Percentiles rank a stretch among this genome's conserved stretches.
These are phyloP conservation scores for Paramarasmius palmivorus DNA, from an alignment of 1,284 basidiomycete species.

Conservation along the genomic window DNA sequence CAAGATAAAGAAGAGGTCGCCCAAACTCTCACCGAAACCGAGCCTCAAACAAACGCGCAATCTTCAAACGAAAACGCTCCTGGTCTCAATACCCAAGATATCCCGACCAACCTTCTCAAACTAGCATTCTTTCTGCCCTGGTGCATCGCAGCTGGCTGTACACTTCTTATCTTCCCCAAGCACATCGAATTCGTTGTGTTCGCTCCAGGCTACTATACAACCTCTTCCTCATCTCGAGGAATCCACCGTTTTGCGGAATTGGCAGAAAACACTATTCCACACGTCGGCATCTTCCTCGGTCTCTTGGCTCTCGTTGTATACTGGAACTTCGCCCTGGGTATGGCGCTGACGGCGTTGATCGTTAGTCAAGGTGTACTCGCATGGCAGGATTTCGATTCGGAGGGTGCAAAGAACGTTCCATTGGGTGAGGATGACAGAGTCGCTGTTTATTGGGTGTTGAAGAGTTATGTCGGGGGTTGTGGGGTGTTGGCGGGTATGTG, in stretches of 20 bases:
- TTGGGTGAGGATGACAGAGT: constrained; percentile 47
- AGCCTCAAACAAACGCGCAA: background rate
- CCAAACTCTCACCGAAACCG: background rate
- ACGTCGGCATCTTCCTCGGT: constrained; percentile 42
- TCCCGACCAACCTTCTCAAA: constrained; percentile 6
- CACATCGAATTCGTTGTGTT: constrained; percentile 41
- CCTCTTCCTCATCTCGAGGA: constrained; percentile 27
- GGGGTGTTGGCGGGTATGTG: background rate
- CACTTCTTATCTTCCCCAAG: constrained; percentile 40
- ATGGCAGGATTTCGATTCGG: constrained; percentile 38
- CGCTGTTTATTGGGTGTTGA: constrained; percentile 37
- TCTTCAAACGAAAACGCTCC: background rate
- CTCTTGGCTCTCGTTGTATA: constrained; percentile 28
- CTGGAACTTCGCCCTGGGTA: constrained; percentile 26
- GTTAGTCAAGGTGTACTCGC: constrained; percentile 34
- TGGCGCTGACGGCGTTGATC: constrained; percentile 25
- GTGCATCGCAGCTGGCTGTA: constrained; percentile 46
- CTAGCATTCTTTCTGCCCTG: constrained; percentile 45
- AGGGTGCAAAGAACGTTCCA: constrained; percentile 27
- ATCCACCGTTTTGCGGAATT: constrained; percentile 46
- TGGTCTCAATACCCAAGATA: background rate
- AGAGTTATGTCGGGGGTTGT: constrained; percentile 10
- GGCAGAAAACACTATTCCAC: constrained; percentile 40
- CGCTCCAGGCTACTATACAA: constrained; percentile 33
- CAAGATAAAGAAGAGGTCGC: no score